Evolutionary conservation across 2,329 filamentous ascomycete species (phyloP).

Genomic region (Davidsoniella neocaledoniae): DNA sequence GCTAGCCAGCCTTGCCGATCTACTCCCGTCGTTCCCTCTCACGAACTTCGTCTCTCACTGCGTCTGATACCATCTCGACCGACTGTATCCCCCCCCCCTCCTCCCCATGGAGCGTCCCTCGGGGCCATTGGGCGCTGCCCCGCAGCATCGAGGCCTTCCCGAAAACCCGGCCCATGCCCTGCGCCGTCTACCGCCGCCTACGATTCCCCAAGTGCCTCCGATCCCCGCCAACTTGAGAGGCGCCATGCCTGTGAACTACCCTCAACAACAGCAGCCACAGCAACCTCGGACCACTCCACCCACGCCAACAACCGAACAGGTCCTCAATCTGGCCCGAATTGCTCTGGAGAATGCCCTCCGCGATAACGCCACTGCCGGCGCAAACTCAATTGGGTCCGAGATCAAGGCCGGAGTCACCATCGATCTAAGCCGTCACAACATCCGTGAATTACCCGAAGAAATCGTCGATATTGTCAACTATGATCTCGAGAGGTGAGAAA

Average conservation of each 20-base stretch:
- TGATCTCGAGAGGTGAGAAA: conserved; percentile 49
- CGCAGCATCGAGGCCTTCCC: conserved; percentile 23
- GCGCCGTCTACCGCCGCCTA: conserved; percentile 19
- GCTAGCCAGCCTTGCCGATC: neutral
- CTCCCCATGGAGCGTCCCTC: conserved; percentile 10
- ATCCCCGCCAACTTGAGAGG: conserved; percentile 17
- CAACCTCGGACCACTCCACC: conserved; percentile 27
- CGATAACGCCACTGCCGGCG: conserved; percentile 45
- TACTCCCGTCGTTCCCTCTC: neutral
- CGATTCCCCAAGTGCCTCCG: conserved; percentile 23
- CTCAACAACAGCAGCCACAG: neutral
- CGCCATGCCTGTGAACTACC: neutral
- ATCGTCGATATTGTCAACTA: conserved; percentile 60
- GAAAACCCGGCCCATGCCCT: conserved; percentile 23
- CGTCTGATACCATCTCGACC: neutral
- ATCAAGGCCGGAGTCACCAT: conserved; percentile 59
- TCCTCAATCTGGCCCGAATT: conserved; percentile 47
- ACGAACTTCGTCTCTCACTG: neutral
- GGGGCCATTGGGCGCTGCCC: conserved; percentile 19
- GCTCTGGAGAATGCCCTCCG: conserved; percentile 51
- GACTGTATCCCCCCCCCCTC: neutral
- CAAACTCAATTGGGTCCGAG: conserved; percentile 36
- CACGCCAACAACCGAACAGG: conserved; percentile 28
- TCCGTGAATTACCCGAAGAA: conserved; percentile 53
- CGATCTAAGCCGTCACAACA: conserved; percentile 60